Percentiles rank a stretch among this genome's conserved stretches.
phyloP scores from a whole-genome alignment of 192 early-diverging fungal genomes.

The Coemansia sp. region DNA sequence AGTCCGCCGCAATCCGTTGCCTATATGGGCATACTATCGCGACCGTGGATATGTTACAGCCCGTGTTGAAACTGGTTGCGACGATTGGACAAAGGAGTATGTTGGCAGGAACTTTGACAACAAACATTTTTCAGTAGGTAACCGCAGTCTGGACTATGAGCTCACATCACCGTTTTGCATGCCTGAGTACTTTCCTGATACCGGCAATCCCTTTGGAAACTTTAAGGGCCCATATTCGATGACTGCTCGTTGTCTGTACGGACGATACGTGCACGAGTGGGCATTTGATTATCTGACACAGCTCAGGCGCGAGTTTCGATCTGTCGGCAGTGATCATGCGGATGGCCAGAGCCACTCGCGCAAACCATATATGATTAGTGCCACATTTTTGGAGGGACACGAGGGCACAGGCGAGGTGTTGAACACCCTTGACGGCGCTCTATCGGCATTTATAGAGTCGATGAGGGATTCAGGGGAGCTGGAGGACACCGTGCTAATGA shows the following conservation, averaged over 20 bases:
- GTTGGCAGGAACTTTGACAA: constrained; percentile 15
- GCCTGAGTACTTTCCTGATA: constrained; percentile 51
- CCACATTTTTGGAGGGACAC: constrained; percentile 40
- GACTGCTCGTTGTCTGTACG: constrained; percentile 38
- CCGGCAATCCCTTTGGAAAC: constrained; percentile 55
- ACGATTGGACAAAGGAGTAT: constrained; percentile 55
- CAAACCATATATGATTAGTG: constrained; percentile 35
- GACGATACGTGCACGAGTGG: constrained; percentile 41
- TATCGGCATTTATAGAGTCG: constrained; percentile 28
- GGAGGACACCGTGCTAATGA: constrained; percentile 33
- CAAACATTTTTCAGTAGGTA: constrained; percentile 32
- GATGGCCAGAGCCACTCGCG: neutral
- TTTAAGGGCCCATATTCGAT: constrained; percentile 50
- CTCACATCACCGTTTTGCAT: constrained; percentile 57
- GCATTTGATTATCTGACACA: constrained; percentile 40
- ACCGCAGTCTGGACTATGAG: constrained; percentile 54
- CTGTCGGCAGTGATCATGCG: neutral
- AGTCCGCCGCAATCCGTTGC: constrained; percentile 29
- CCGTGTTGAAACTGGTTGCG: constrained; percentile 52
- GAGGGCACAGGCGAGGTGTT: constrained; percentile 48
- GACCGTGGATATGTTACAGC: constrained; percentile 57
- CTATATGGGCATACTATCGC: constrained; percentile 58
- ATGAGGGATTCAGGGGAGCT: constrained; percentile 35
- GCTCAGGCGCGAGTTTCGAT: constrained; percentile 27
- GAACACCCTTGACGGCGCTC: constrained; percentile 23